Base-by-base conservation (phyloP, 257 asterid species). In the Nicotiana tomentosiformis region DNA sequence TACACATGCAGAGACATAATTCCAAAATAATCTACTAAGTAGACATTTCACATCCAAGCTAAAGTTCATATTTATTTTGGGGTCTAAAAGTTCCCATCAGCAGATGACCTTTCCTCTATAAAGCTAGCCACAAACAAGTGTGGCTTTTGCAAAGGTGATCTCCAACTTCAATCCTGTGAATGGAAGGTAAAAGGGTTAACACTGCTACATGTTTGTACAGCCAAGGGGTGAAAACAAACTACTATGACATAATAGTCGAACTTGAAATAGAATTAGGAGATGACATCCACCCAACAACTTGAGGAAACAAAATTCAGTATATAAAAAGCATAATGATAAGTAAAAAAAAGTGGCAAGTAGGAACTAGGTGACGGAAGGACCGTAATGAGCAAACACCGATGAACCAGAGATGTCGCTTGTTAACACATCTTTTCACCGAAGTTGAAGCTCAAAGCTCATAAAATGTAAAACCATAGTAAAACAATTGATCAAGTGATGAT, bases 161-260 rank as follows among this genome's bases (percentile, higher is more conserved):
- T 14, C 61, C 80, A 74, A 26, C 80, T 74, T 74, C 80, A 74
- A 74, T 74, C 80, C 80, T 74, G 80, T 49, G 20, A 74, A 74
- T 49, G 43, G 39, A 49, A 72, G 61, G 23, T 2, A 20, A 74
- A 10, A 1, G 61, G 2, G 80, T 49, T 23, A 74, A 23, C 61
- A 46, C 3, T 46, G 15, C 49, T 23, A 46, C n/a, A 39, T 20
- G 79, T 23, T 46, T 49, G 58, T 70, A 70, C 35, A 39, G n/a
- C 56, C 57, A n/a, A 11, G 78, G 56, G 33, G 3, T 1, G 12
- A 9, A 43, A 43, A 43, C 51, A 43, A 68, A 68, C 77, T 2
- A 68, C 10, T 23, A 68, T 37, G 77, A 68, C 30, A 2, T 5
- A 68, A 18, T n/a, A 35, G 56, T 37, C 18, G 32, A 37, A 37